Percentiles rank a stretch among this genome's conserved stretches.
Conservation (phyloP, 805 yeast genomes). For the Yarrowia hollandica region DNA sequence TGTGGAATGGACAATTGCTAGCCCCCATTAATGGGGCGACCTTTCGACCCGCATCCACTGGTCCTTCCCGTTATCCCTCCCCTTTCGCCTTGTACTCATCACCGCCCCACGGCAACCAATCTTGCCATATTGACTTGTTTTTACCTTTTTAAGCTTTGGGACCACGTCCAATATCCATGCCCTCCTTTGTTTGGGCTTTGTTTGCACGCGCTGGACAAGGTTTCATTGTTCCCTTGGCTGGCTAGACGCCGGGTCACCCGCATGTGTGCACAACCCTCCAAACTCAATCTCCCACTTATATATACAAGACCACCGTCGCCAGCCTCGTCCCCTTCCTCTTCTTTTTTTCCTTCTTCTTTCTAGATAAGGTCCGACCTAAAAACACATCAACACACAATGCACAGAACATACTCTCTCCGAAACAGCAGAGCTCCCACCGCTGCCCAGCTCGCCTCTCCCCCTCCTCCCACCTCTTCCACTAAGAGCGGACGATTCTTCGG, state of each 20-base stretch:
- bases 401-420: slow-evolving; percentile 97
- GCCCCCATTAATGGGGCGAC: no score
- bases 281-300: slow-evolving; percentile 28
- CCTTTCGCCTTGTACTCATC: no score
- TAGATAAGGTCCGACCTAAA: slow-evolving; percentile 5
- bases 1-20: no score
- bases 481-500: slow-evolving; percentile 86
- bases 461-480: slow-evolving; percentile 92
- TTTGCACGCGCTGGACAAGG: slow-evolving; percentile 10
- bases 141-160: not conserved
- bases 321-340: slow-evolving; percentile 7
- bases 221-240: slow-evolving; percentile 27
- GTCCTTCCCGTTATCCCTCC: no score
- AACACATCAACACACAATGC: slow-evolving; percentile 55
- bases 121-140: slow-evolving; percentile 17
- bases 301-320: slow-evolving; percentile 23
- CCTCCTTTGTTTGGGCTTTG: slow-evolving; percentile 16
- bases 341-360: not conserved
- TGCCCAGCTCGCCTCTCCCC: slow-evolving; percentile 87
- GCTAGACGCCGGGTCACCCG: slow-evolving; percentile 29
- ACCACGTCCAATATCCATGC: slow-evolving; percentile 23
- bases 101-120: slow-evolving; percentile 1
- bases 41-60: no score
- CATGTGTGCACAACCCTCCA: slow-evolving; percentile 27
- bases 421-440: slow-evolving; percentile 96